Conservation (phyloP, 192 early-diverging fungal species). For the Cladochytrium replicatum region DNA sequence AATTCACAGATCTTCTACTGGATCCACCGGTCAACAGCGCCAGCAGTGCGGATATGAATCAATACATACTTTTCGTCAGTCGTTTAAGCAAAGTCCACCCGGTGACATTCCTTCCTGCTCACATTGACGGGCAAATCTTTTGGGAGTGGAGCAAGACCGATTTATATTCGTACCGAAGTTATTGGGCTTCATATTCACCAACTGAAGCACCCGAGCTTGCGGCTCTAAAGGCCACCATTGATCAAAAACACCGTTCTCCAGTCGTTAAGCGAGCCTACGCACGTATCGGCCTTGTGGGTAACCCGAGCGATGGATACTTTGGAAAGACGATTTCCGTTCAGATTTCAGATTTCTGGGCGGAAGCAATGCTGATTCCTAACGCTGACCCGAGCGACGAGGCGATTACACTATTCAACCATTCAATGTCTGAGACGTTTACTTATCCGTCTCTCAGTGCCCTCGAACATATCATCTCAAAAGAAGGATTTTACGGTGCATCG, state of each 20-base stretch:
- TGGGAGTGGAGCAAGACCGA: too few relatives aligned
- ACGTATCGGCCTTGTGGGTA: slow-evolving; percentile 53
- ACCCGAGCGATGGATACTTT: slow-evolving; percentile 56
- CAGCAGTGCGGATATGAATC: too few relatives aligned
- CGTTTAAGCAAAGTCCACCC: too few relatives aligned
- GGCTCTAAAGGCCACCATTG: too few relatives aligned
- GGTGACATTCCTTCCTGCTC: too few relatives aligned
- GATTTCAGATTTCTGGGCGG: slow-evolving; percentile 51
- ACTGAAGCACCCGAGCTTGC: too few relatives aligned
- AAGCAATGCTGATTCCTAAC: slow-evolving; percentile 42
- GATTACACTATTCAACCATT: slow-evolving; percentile 32
- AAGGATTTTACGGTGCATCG: slow-evolving; percentile 46
- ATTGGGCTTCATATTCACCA: too few relatives aligned
- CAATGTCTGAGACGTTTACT: slow-evolving; percentile 20
- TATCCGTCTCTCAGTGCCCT: slow-evolving; percentile 27
- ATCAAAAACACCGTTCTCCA: slow-evolving; percentile 2
- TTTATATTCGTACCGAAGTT: too few relatives aligned
- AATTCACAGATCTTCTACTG: too few relatives aligned
- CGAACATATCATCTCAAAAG: slow-evolving; percentile 13
- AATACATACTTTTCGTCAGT: too few relatives aligned
- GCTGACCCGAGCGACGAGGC: slow-evolving; percentile 12
- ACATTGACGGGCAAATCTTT: too few relatives aligned
- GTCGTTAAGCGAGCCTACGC: slow-evolving; percentile 35
- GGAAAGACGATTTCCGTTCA: slow-evolving; percentile 53
- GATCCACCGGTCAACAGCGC: too few relatives aligned